Conservation (phyloP, 2,329 filamentous ascomycete species). For the Aplosporella prunicola region DNA sequence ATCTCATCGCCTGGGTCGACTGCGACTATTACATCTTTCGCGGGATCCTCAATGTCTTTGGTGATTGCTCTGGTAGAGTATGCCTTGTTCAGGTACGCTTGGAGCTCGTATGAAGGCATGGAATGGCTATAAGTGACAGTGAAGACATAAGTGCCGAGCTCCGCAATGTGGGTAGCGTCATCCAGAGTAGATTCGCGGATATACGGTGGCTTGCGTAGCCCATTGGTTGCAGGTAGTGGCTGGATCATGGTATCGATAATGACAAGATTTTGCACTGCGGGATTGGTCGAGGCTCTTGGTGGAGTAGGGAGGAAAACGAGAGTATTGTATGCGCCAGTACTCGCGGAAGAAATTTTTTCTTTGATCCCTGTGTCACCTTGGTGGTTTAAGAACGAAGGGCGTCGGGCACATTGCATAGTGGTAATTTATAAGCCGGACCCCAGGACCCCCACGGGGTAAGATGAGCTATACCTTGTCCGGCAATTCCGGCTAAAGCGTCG, state of each 20-base stretch:
- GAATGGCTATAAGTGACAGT: conserved; percentile 35
- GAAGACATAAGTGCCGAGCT: conserved; percentile 24
- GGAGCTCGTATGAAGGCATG: conserved; percentile 28
- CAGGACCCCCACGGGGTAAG: no score
- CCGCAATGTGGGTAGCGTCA: conserved; percentile 23
- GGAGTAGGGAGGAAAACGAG: no score
- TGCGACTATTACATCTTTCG: conserved; percentile 21
- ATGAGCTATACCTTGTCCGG: no score
- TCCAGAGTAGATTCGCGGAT: conserved; percentile 19
- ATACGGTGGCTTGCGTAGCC: background rate
- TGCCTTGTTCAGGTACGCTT: conserved; percentile 29
- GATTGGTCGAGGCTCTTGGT: no score
- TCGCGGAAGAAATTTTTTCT: no score
- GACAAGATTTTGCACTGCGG: background rate
- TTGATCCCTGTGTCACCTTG: no score
- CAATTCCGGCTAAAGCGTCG: no score
- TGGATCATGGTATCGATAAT: background rate
- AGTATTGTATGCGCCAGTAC: no score
- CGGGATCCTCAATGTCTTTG: conserved; percentile 18
- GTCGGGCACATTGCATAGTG: no score
- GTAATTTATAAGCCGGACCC: no score
- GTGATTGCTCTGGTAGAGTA: conserved; percentile 24
- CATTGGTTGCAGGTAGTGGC: background rate
- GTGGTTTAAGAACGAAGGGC: no score
- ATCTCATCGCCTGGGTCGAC: conserved; percentile 17